Conservation (phyloP, 768 basidiomycete genomes). For the Pleurotus sapidus region DNA sequence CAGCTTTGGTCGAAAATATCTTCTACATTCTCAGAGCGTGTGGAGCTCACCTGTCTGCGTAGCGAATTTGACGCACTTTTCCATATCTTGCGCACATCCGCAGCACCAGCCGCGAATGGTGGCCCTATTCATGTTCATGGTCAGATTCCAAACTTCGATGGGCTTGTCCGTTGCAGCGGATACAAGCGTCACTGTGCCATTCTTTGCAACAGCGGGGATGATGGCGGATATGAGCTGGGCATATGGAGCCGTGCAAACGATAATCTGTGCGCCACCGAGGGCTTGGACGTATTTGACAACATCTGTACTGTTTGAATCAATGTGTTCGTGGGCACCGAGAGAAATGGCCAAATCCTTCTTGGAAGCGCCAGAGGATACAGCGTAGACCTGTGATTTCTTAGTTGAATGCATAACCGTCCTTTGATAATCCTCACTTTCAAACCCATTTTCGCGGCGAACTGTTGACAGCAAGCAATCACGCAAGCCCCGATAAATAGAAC, state of each 20-base stretch:
- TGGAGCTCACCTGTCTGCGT: not conserved
- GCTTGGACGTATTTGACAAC: slow-evolving; percentile 7
- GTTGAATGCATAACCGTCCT: no score
- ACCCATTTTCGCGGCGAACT: slow-evolving; percentile 8
- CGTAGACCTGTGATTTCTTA: not conserved
- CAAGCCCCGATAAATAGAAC: not conserved
- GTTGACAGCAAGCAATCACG: not conserved
- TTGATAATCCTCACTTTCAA: not conserved
- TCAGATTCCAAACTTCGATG: slow-evolving; percentile 5
- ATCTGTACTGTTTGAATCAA: slow-evolving; percentile 7
- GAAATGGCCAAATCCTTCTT: slow-evolving; percentile 5
- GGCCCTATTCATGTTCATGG: slow-evolving; percentile 8
- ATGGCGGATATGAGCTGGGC: slow-evolving; percentile 2
- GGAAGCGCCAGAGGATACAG: slow-evolving; percentile 5
- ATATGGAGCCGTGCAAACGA: slow-evolving; percentile 9
- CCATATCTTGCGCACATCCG: slow-evolving; percentile 9
- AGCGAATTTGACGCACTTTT: slow-evolving; percentile 8
- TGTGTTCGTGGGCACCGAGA: slow-evolving; percentile 6
- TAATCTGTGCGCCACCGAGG: slow-evolving; percentile 8
- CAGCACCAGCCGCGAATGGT: slow-evolving; percentile 7
- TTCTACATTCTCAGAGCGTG: no score
- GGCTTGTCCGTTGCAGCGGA: slow-evolving; percentile 8
- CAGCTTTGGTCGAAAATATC: not conserved
- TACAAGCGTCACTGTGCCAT: slow-evolving; percentile 7
- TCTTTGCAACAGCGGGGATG: slow-evolving; percentile 9